Conservation (phyloP, 164 flowering plant species). For the Liquidambar formosana region DNA sequence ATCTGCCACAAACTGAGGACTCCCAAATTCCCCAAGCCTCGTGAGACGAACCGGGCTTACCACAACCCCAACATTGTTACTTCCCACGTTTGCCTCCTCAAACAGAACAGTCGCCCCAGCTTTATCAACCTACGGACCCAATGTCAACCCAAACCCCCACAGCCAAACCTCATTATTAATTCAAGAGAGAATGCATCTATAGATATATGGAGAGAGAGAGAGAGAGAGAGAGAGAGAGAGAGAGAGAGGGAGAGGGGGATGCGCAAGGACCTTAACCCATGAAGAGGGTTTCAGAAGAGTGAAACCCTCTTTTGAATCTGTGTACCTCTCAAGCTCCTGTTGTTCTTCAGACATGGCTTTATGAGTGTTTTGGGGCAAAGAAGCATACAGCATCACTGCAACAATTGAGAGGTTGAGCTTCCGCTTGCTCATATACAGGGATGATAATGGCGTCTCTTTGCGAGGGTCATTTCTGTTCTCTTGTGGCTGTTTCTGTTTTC, state of each 20-base stretch:
- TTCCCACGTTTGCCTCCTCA: conserved; percentile 63
- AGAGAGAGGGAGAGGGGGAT: not conserved
- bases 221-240: not conserved
- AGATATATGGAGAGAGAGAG: conserved; percentile 4
- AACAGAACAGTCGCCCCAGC: conserved; percentile 87
- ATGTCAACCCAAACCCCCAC: not conserved
- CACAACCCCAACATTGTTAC: conserved; percentile 83
- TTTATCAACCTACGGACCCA: conserved; percentile 68
- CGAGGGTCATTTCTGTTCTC: not conserved
- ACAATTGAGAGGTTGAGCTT: conserved; percentile 21
- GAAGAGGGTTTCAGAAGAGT: conserved; percentile 86
- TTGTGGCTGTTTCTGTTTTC: not conserved
- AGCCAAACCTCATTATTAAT: not conserved
- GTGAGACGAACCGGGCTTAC: conserved; percentile 75
- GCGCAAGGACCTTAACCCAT: conserved; percentile 46
- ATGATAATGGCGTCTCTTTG: not conserved
- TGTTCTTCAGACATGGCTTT: conserved; percentile 26
- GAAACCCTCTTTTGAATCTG: conserved; percentile 71
- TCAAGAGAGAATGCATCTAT: not conserved
- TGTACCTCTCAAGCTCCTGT: conserved; percentile 66
- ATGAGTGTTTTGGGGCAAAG: conserved; percentile 5
- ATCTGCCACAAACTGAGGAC: conserved; percentile 79
- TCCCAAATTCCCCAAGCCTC: conserved; percentile 73
- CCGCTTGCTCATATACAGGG: conserved; percentile 28
- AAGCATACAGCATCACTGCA: conserved; percentile 24